These are phyloP conservation scores for Dillenia suffruticosa DNA, from an alignment of 164 flowering plant genomes.

Conservation along the genomic window DNA sequence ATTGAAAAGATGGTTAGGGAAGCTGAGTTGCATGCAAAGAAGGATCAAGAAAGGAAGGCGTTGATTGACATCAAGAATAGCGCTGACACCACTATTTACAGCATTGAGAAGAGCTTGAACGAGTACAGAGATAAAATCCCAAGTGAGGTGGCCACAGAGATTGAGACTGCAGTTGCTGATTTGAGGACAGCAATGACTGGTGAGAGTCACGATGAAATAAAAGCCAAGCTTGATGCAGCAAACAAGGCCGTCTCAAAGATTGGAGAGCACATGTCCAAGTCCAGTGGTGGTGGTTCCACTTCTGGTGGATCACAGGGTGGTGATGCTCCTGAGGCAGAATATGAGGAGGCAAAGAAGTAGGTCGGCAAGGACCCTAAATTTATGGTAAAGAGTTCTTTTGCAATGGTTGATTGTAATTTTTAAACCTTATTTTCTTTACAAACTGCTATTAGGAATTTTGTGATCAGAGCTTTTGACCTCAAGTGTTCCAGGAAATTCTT, in stretches of 20 bases:
- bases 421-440: too few species aligned
- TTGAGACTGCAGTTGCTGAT: constrained; percentile 54
- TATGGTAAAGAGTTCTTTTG: neutral
- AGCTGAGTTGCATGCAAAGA: constrained; percentile 68
- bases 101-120: constrained; percentile 63
- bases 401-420: too few species aligned
- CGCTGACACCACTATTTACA: constrained; percentile 70
- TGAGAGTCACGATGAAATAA: constrained; percentile 50
- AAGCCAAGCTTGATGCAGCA: constrained; percentile 62
- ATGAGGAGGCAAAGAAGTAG: constrained; percentile 73
- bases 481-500: too few species aligned
- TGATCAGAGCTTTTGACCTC: too few species aligned
- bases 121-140: constrained; percentile 77
- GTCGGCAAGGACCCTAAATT: neutral
- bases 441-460: too few species aligned
- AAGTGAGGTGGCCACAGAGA: constrained; percentile 45
- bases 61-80: constrained; percentile 56
- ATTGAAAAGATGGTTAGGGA: constrained; percentile 74
- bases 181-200: constrained; percentile 42
- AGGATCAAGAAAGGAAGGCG: constrained; percentile 59
- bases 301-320: constrained; percentile 41
- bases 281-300: constrained; percentile 36
- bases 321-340: constrained; percentile 68
- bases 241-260: constrained; percentile 75
- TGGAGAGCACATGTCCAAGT: constrained; percentile 68